Conservation (phyloP, 192 early-diverging fungal genomes). For the Gamsiella multidivaricata region DNA sequence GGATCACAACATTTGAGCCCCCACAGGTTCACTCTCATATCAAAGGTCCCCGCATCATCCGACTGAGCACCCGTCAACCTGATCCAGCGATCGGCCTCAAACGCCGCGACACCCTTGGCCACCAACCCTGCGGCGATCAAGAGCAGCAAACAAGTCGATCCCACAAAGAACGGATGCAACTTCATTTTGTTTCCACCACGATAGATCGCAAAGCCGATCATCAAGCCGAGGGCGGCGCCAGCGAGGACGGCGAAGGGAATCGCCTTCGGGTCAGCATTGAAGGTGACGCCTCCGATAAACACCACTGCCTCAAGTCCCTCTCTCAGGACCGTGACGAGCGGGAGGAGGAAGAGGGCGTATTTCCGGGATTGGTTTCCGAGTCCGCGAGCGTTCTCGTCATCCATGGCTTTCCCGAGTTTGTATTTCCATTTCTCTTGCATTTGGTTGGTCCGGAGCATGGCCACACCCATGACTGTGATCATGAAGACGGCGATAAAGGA, state of each 20-base stretch:
- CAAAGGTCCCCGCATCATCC: slow-evolving; percentile 64
- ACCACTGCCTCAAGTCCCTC: slow-evolving; percentile 91
- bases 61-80: slow-evolving; percentile 70
- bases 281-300: slow-evolving; percentile 86
- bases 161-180: slow-evolving; percentile 83
- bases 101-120: slow-evolving; percentile 71
- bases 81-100: slow-evolving; percentile 75
- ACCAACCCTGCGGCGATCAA: slow-evolving; percentile 87
- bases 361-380: slow-evolving; percentile 53
- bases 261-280: slow-evolving; percentile 69
- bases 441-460: slow-evolving; percentile 79
- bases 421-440: slow-evolving; percentile 83
- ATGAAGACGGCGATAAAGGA: slow-evolving; percentile 78
- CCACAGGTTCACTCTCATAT: slow-evolving; percentile 70
- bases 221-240: slow-evolving; percentile 71
- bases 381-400: slow-evolving; percentile 54
- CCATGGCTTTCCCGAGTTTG: slow-evolving; percentile 69
- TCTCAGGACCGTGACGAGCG: slow-evolving; percentile 84
- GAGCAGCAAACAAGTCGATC: slow-evolving; percentile 76
- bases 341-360: slow-evolving; percentile 84
- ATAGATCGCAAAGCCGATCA: slow-evolving; percentile 82
- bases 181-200: slow-evolving; percentile 72
- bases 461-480: slow-evolving; percentile 84
- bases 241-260: slow-evolving; percentile 84
- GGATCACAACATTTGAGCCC: slow-evolving; percentile 74